Base-by-base conservation (phyloP, 2,329 filamentous ascomycete species). In the Ophiocordyceps camponoti-leonardi region DNA sequence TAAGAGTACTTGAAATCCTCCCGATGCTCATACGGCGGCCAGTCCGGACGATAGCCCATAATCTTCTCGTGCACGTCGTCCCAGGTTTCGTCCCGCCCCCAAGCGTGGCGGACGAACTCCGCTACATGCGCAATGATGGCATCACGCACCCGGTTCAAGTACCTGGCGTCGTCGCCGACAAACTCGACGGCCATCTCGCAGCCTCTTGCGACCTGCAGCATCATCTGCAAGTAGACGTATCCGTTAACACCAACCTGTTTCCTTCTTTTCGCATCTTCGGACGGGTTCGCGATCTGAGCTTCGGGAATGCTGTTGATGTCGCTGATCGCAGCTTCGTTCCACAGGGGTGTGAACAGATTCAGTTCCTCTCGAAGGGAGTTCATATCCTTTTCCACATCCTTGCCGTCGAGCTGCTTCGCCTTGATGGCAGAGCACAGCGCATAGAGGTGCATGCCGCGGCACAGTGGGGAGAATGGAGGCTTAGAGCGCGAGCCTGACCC, bases 161-260 rank as follows among this genome's bases (percentile, higher is more conserved):
- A 49, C 42, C 56, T 47, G 12, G 53, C 56, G 16, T 51, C 53
- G 2, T 55, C 50, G 12, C 53, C 54, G 6, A 71, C 54, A 14
- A 71, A 57, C 49, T 68, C 56, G 40, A 62, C 56, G 14, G 72
- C 68, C 48, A 66, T 48, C 39, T 65, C 59, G 45, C 76, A 59
- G 19, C 68, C 73, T 51, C 53, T 60, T 45, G 62, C 58, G 47
- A 58, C 59, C 46, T 62, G 56, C 7, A 56, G 50, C 31, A 64
- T 16, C 1, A 51, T 47, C 37, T 51, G 46, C 11, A 62, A 46
- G 47, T 59, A 62, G 14, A 52, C 48, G 35, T 48, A 53, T 16
- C 53, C 54, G 43, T 54, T 50, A 18, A 63, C 45, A 7, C 46
- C 50, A 11, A 44, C 41, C 14, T 4, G 8, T 26, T 4, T 13